Evolutionary conservation across 768 basidiomycete genomes (phyloP).

Genomic region (Tulasnella sp.): DNA sequence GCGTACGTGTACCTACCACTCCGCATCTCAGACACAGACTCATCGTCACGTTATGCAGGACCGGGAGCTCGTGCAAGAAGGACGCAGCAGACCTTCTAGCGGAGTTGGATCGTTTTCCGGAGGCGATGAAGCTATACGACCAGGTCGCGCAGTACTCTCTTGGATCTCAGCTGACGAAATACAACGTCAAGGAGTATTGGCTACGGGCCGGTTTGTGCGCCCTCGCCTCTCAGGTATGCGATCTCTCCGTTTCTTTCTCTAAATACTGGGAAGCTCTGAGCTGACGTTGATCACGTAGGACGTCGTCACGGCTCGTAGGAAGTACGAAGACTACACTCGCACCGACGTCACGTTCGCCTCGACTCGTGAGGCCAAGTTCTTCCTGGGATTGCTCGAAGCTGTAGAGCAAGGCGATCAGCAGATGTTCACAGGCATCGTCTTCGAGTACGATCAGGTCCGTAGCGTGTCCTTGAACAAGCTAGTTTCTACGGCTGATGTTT

Average conservation of each 20-base stretch:
- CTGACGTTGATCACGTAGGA: constrained; percentile 42
- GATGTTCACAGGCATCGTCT: constrained; percentile 70
- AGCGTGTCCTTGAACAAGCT: not conserved
- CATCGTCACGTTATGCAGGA: constrained; percentile 36
- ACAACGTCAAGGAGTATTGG: constrained; percentile 98
- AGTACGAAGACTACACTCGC: constrained; percentile 62
- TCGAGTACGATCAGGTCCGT: constrained; percentile 74
- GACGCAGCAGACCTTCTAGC: constrained; percentile 94
- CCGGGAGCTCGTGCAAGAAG: constrained; percentile 91
- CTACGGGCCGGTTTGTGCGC: constrained; percentile 77
- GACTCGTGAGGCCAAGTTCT: constrained; percentile 87
- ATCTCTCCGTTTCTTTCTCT: not conserved
- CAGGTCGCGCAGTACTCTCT: constrained; percentile 81
- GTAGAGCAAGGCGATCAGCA: constrained; percentile 61
- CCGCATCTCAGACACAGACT: too few relatives aligned
- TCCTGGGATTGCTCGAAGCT: constrained; percentile 65
- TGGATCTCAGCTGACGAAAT: constrained; percentile 78
- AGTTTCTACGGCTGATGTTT: not conserved
- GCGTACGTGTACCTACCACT: constrained; percentile 51
- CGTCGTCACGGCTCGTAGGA: constrained; percentile 67
- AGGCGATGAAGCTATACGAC: constrained; percentile 82
- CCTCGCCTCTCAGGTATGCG: constrained; percentile 69
- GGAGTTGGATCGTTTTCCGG: constrained; percentile 71
- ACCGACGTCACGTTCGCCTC: constrained; percentile 77
- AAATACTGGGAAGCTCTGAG: not conserved